Percentiles rank a stretch among this genome's conserved stretches.
These are phyloP conservation scores for Nigrospora oryzae DNA, from an alignment of 2,329 filamentous ascomycete species.

Conservation along the genomic window DNA sequence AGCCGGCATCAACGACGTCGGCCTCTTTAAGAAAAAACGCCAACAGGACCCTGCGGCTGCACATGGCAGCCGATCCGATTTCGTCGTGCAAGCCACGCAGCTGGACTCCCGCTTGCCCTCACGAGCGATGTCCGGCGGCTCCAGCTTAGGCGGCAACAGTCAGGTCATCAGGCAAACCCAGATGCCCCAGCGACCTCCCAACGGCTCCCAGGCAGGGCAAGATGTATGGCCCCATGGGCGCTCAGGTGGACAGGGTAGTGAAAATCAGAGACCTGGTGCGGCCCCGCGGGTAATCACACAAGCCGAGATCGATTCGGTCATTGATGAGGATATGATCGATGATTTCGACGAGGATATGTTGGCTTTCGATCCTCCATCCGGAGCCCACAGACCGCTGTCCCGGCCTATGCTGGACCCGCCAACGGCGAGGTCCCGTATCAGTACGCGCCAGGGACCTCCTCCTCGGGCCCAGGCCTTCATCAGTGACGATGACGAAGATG, in stretches of 20 bases:
- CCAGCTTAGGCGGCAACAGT: conserved; percentile 19
- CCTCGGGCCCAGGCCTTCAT: conserved; percentile 1
- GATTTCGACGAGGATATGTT: conserved; percentile 6
- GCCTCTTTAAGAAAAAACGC: conserved; percentile 24
- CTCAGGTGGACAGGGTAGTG: not conserved
- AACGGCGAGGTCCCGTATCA: not conserved
- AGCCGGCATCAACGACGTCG: conserved; percentile 35
- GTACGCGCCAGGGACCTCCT: conserved; percentile 1
- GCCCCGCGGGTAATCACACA: not conserved
- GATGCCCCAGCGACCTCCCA: conserved; percentile 17
- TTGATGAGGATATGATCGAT: not conserved
- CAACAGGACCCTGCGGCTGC: conserved; percentile 8
- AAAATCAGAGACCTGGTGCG: not conserved
- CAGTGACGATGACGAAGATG: conserved; percentile 36
- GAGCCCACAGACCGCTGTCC: not conserved
- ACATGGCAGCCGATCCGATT: conserved; percentile 14
- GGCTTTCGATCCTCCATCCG: not conserved
- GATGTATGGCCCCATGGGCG: too few relatives aligned
- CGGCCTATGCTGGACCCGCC: not conserved
- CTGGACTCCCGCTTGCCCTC: conserved; percentile 18
- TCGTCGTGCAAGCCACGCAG: conserved; percentile 37
- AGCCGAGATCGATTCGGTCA: not conserved
- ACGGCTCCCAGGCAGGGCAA: conserved; percentile 10
- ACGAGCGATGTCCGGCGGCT: conserved; percentile 21
- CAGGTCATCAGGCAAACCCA: conserved; percentile 47